Conservation (phyloP, 75 land plant species). For the Ceratopteris richardii region DNA sequence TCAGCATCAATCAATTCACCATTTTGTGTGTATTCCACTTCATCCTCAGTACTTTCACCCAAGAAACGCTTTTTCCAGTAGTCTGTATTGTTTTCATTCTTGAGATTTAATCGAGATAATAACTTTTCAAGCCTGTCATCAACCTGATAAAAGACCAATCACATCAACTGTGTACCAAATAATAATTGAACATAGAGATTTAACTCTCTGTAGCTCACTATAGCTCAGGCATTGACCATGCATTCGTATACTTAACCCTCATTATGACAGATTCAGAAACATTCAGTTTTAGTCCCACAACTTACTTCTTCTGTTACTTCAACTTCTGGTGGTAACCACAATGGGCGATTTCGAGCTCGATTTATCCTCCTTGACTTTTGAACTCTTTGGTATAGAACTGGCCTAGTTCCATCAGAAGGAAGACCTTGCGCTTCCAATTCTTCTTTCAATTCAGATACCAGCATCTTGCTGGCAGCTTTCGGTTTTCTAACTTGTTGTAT, state of each 20-base stretch:
- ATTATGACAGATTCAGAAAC: too few relatives aligned
- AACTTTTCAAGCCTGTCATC: conserved; percentile 73
- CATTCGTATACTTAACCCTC: too few relatives aligned
- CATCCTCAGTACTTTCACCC: conserved; percentile 27
- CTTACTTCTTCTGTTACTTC: conserved; percentile 71
- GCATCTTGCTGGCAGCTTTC: conserved; percentile 97
- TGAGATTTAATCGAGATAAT: conserved; percentile 52
- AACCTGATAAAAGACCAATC: conserved; percentile 23
- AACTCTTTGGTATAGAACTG: conserved; percentile 91
- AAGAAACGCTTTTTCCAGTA: conserved; percentile 84
- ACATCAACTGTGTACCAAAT: neutral
- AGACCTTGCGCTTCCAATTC: conserved; percentile 92
- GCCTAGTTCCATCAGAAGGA: conserved; percentile 88
- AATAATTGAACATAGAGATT: too few relatives aligned
- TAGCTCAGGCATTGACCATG: too few relatives aligned
- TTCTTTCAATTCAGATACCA: conserved; percentile 82
- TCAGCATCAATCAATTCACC: conserved; percentile 12
- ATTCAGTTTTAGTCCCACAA: too few relatives aligned
- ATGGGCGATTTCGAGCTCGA: conserved; percentile 82
- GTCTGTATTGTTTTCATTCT: conserved; percentile 70
- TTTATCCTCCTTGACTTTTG: conserved; percentile 92
- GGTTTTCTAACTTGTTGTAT: conserved; percentile 56
- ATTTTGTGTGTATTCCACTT: conserved; percentile 3
- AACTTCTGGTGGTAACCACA: conserved; percentile 86
- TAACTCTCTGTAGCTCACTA: too few relatives aligned